A percentile compares a stretch with the other conserved stretches of the same genome.
Conservation (phyloP, 1,284 basidiomycete genomes). For the Trichosporon asahii region DNA sequence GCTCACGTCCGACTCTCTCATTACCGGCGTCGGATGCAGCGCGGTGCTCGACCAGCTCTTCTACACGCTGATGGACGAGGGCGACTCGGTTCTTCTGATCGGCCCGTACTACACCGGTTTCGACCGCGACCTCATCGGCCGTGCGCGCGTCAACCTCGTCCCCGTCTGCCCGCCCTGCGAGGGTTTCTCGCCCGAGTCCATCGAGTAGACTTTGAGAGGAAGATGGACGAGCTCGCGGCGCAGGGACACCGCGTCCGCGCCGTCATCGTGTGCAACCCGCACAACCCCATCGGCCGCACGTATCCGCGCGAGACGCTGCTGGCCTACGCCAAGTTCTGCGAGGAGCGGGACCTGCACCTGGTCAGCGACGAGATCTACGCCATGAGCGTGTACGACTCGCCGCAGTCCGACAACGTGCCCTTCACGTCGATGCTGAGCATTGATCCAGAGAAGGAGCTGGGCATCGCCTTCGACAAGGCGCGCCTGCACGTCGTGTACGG, state of each 20-base stretch:
- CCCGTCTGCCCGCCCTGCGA: conserved; percentile 40
- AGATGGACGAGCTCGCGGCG: conserved; percentile 29
- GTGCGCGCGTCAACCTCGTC: conserved; percentile 37
- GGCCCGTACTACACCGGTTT: conserved; percentile 50
- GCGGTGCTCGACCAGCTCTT: conserved; percentile 51
- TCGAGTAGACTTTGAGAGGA: conserved; percentile 35
- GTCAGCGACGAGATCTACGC: conserved; percentile 55
- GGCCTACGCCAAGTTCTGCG: conserved; percentile 52
- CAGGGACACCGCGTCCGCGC: conserved; percentile 38
- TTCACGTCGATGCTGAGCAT: conserved; percentile 53
- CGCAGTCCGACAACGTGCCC: conserved; percentile 36
- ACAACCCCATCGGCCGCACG: conserved; percentile 53
- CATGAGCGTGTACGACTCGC: conserved; percentile 47
- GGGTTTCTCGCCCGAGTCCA: conserved; percentile 32
- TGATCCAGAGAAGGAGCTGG: conserved; percentile 50
- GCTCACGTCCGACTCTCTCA: conserved; percentile 43
- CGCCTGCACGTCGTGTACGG: conserved; percentile 51
- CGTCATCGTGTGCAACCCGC: conserved; percentile 52
- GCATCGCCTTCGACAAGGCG: conserved; percentile 44
- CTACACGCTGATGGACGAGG: conserved; percentile 50
- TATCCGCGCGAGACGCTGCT: conserved; percentile 51
- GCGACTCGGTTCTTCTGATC: conserved; percentile 50
- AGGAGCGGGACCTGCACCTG: conserved; percentile 52
- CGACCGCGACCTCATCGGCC: conserved; percentile 45
- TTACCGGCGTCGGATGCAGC: conserved; percentile 46